Evolutionary conservation across 495 filamentous ascomycete species (phyloP).

Genomic region (Halenospora varia): DNA sequence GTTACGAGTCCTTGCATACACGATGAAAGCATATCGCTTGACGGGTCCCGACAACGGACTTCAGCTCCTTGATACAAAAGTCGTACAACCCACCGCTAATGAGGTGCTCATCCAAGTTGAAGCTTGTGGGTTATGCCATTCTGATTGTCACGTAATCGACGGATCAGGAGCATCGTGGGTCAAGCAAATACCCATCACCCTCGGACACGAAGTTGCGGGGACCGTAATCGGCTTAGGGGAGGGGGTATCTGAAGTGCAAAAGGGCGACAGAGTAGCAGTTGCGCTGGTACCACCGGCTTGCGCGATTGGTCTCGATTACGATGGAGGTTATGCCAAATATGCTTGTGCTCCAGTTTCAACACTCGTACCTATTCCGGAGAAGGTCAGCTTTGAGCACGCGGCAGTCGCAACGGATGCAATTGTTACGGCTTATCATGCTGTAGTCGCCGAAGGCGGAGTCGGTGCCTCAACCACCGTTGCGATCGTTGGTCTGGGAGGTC

Average conservation of each 20-base stretch:
- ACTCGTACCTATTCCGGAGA: neutral
- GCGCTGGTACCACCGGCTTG: neutral
- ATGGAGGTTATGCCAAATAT: constrained; percentile 8
- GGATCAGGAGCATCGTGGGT: neutral
- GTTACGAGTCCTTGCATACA: too few species aligned
- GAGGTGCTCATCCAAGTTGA: constrained; percentile 5
- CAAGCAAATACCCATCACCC: constrained; percentile 3
- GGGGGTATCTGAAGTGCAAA: neutral
- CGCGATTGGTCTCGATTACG: constrained; percentile 1
- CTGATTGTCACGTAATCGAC: constrained; percentile 2
- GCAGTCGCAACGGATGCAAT: constrained; percentile 1
- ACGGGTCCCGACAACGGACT: neutral
- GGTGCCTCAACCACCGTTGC: neutral
- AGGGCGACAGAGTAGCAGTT: constrained; percentile 5
- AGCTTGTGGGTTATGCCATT: constrained; percentile 7
- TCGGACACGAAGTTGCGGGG: constrained; percentile 4
- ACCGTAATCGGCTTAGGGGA: neutral
- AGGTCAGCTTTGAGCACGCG: neutral
- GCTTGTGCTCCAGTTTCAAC: neutral
- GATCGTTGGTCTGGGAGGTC: constrained; percentile 3
- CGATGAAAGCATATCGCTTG: constrained; percentile 8
- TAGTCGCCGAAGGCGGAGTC: neutral
- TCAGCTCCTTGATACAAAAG: neutral
- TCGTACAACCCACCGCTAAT: neutral
- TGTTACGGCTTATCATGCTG: constrained; percentile 2